phyloP scores from a whole-genome alignment of 768 basidiomycete species.

The Pholiota conissans region DNA sequence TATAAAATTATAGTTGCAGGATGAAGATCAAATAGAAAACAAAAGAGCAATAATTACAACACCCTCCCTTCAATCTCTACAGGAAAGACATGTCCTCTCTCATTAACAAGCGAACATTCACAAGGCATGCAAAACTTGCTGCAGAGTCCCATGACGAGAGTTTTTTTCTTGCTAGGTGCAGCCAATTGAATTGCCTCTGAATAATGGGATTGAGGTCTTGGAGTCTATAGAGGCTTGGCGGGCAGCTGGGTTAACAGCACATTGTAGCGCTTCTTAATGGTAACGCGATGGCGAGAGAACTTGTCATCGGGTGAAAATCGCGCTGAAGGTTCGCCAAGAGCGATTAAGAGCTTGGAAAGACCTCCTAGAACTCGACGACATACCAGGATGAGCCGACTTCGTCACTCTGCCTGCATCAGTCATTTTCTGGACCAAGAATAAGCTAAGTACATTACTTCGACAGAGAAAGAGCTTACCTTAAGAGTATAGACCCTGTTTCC shows the following conservation, averaged over 20 bases:
- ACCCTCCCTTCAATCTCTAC: not conserved
- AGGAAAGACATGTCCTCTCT: not conserved
- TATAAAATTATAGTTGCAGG: not conserved
- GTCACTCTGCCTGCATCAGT: conserved; percentile 81
- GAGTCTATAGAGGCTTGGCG: conserved; percentile 74
- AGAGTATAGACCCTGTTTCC: conserved; percentile 91
- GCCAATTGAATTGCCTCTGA: not conserved
- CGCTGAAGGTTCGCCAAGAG: conserved; percentile 44
- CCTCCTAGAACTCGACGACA: conserved; percentile 17
- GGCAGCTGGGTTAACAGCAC: conserved; percentile 91
- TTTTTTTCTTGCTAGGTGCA: not conserved
- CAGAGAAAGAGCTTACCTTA: conserved; percentile 57
- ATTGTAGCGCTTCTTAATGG: conserved; percentile 90
- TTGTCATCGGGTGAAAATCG: conserved; percentile 99
- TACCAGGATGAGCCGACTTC: conserved; percentile 97
- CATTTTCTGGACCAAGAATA: conserved; percentile 61
- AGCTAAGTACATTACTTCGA: not conserved
- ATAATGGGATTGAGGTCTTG: not conserved
- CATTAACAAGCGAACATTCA: not conserved
- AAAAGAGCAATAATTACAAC: conserved; percentile 1
- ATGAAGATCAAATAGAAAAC: not conserved
- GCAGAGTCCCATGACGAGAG: not conserved
- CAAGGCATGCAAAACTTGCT: not conserved
- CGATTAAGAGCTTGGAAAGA: conserved; percentile 3
- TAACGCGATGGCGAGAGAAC: conserved; percentile 96